Evolutionary conservation across 192 early-diverging fungal species (phyloP).

Genomic region (Kickxella alabastrina): DNA sequence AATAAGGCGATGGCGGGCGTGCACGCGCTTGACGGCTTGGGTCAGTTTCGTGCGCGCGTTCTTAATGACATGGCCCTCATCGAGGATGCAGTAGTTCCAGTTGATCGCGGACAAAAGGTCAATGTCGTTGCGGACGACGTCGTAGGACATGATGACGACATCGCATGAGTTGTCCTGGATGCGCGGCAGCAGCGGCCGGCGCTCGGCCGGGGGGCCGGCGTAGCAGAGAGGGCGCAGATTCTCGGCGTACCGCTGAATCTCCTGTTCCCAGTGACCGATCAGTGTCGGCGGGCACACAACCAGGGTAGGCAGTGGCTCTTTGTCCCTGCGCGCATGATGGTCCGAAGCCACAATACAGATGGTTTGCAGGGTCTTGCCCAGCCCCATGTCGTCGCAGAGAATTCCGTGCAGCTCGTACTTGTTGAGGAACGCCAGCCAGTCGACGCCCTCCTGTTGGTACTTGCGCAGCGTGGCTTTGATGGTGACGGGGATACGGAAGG

Average conservation of each 20-base stretch:
- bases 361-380: conserved; percentile 96
- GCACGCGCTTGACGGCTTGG: conserved; percentile 83
- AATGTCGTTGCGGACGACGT: conserved; percentile 94
- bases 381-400: conserved; percentile 98
- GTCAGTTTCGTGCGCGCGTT: conserved; percentile 94
- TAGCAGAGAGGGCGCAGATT: conserved; percentile 80
- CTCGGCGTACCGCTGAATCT: conserved; percentile 77
- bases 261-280: conserved; percentile 94
- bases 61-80: conserved; percentile 98
- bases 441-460: conserved; percentile 98
- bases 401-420: conserved; percentile 96
- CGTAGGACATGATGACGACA: conserved; percentile 93
- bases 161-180: conserved; percentile 56
- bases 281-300: conserved; percentile 96
- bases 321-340: conserved; percentile 71
- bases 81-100: conserved; percentile 96
- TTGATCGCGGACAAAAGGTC: conserved; percentile 64
- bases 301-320: conserved; percentile 72
- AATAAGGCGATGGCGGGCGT: conserved; percentile 84
- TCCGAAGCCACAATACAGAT: conserved; percentile 93
- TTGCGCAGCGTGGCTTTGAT: conserved; percentile 89
- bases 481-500: conserved; percentile 80
- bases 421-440: conserved; percentile 97
- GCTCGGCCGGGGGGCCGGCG: conserved; percentile 73
- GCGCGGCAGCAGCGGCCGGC: conserved; percentile 59